Base-by-base conservation (phyloP, 2,329 filamentous ascomycete species). In the Harringtonia lauricola region DNA sequence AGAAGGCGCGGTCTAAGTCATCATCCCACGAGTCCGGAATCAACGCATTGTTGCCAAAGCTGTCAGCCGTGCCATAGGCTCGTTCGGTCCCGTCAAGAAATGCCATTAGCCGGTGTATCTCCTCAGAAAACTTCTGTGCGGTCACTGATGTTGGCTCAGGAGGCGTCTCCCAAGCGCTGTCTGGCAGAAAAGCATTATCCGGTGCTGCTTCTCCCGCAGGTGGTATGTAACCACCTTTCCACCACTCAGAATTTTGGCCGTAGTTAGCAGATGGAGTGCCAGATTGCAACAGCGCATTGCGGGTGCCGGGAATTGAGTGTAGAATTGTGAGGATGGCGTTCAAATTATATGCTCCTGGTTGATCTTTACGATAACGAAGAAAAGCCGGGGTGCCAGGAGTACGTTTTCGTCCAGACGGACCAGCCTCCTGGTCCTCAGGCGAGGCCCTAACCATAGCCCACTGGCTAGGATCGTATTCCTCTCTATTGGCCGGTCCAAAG, bases 71-170 rank as follows among this genome's bases (percentile, higher is more conserved):
- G 14, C 73, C 78, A 49, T 79, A 80, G 36, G 69, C 72, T 36
- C 79, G 67, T 22, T 80, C 72, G 0, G 76, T 78, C 10, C 59
- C 62, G 45, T 81, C 77, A 3, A 82, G 64, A 48, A 82, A 81
- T 10, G 76, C 77, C 63, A 82, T 70, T 6, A 82, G 57, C 14
- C 78, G 72, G 50, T 81, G 77, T 2, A 80, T 50, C 55, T 81
- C 78, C 21, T 76, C 65, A 41, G 63, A 58, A 46, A 75, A 64
- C 17, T 64, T 57, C 13, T 66, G 22, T 55, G 19, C 65, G 6
- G 12, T n/a, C n/a, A 12, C n/a, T 17, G 28, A 13, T 13, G 17
- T 18, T 13, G 9, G 26, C 19, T n/a, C 22, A 15, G 33, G 15
- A 10, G 35, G 57, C 39, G 57, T 58, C 28, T 52, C 42, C 29